Base-by-base conservation (phyloP, 1,284 basidiomycete genomes). In the Megacollybia platyphylla region DNA sequence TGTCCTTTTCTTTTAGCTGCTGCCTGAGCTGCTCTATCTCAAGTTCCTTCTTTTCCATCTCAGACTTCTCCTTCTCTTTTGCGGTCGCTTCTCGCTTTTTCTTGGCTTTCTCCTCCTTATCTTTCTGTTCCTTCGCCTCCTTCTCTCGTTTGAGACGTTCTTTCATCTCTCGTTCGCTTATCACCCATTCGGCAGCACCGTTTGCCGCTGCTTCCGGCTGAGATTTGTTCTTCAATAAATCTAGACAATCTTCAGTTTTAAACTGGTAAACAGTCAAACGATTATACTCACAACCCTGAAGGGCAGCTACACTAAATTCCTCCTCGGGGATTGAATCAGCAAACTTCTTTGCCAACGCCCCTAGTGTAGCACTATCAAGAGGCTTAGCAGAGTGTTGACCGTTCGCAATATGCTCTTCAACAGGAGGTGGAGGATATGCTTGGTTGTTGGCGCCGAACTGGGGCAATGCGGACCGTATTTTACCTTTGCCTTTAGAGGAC, bases 261-360 rank as follows among this genome's bases (percentile, higher is more conserved):
- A 34, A 34, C 4, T 4, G 15, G 31, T 15, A 34, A 4, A 34
- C 11, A 34, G 10, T 11, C 15, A 34, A 4, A 34, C 15, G 15
- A 34, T 3, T 11, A 11, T 3, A 34, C 31, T 34, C 15, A 34
- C 31, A 34, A n/a, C 39, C 39, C 17, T 40, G 39, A 11, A 40
- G 26, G 4, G 39, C 71, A 11, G 87, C 87, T 48, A 90, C 87
- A 52, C 85, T 87, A 41, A 91, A 67, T 59, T 88, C 85, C 51
- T 83, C 73, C 54, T 88, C 82, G 36, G 84, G 84, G 45, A 88
- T 84, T 13, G 77, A 66, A 29, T 77, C 76, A 44, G 76, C 81
- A 56, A 87, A 89, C 38, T 73, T 70, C 62, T 84, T 84, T 41
- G 85, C 85, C 47, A 87, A 73, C 38, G 68, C 68, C 52, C 67